Conservation (phyloP, 2,329 filamentous ascomycete species). For the Trichoderma asperellum region DNA sequence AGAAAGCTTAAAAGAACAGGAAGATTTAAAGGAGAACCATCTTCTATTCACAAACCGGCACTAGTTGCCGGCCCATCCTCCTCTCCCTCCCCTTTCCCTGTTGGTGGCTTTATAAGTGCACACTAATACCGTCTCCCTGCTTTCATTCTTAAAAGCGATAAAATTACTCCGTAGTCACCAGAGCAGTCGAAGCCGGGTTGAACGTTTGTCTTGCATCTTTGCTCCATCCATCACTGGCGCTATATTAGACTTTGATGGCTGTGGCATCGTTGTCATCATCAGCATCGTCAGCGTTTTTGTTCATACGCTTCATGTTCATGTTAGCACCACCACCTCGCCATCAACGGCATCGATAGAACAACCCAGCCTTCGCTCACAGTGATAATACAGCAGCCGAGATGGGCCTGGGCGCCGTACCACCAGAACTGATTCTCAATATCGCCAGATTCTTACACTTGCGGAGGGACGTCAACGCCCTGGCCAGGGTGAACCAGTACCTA, state of each 20-base stretch:
- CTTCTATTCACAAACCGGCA: background rate
- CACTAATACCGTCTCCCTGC: background rate
- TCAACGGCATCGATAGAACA: background rate
- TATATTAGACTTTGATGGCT: background rate
- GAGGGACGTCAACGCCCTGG: constrained; percentile 17
- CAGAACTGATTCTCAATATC: constrained; percentile 4
- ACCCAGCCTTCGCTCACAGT: background rate
- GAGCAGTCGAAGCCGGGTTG: background rate
- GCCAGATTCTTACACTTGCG: background rate
- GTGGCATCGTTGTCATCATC: background rate
- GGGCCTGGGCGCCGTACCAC: background rate
- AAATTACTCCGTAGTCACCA: background rate
- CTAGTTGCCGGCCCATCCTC: background rate
- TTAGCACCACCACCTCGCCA: background rate
- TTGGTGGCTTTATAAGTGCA: background rate
- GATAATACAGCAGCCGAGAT: background rate
- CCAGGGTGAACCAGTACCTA: background rate
- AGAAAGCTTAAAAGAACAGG: background rate
- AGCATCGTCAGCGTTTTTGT: background rate
- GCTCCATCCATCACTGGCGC: too few species aligned
- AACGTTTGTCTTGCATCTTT: background rate
- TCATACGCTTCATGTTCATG: background rate
- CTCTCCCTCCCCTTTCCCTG: background rate
- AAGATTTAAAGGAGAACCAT: background rate
- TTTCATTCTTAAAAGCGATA: background rate